Base-by-base conservation (phyloP, 306 rosid genomes). In the Quercus gilva region DNA sequence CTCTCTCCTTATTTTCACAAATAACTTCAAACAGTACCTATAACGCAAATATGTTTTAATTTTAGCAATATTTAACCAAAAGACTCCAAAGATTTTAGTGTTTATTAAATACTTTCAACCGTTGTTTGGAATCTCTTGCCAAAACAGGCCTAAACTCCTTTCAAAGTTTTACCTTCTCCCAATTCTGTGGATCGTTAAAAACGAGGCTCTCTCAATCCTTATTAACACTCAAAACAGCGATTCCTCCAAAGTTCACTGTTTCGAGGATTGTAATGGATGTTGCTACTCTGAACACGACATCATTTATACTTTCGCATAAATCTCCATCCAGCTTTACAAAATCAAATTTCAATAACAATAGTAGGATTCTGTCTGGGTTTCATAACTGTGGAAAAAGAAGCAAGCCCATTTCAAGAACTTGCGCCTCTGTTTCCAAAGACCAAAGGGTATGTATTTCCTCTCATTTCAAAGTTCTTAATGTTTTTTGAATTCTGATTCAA, bases 211-310 rank as follows among this genome's bases (percentile, higher is more conserved):
- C 72, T 37, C 13, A 4, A 28, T 41, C 45, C 3, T 41, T 41
- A 18, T 5, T 6, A 12, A 68, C 11, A 23, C 69, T 63, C n/a
- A 63, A 28, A 18, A 28, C 26, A 26, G 6, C 4, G 37, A 14
- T 19, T 14, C 9, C 26, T 33, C 72, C 37, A 19, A 12, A 49
- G 53, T 1, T 49, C 53, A 1, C 53, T 49, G 15, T 3, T 67
- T 23, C n/a, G 52, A 68, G 8, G 26, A 8, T n/a, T 68, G 72
- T 21, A 41, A 81, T 85, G 89, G 84, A 56, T 71, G 85, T 52
- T 19, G 72, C 82, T 37, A 72, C 88, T 71, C 67, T 79, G 61
- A 73, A 63, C 43, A 35, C 79, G 64, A 68, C 84, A 56, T 84
- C 85, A 6, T 75, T 76, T 19, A 11, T 74, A 21, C 35, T 74